Conservation (phyloP, 2,329 filamentous ascomycete genomes). For the Trematosphaeria pertusa region DNA sequence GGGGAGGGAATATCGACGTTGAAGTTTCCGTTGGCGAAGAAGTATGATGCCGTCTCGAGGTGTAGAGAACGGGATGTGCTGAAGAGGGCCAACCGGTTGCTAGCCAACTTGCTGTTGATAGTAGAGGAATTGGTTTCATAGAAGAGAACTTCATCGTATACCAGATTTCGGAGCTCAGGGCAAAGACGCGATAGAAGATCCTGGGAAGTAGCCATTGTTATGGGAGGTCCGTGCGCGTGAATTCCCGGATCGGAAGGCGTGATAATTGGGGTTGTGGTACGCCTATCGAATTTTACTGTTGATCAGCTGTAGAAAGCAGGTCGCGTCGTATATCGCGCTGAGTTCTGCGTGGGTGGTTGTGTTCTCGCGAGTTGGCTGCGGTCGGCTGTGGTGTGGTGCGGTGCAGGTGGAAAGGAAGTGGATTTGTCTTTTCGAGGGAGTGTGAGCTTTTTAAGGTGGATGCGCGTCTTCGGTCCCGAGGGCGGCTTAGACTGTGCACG, state of each 20-base stretch:
- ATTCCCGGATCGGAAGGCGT: no score
- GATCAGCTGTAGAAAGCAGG: background rate
- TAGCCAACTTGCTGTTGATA: background rate
- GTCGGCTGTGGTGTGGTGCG: no score
- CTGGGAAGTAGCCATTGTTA: background rate
- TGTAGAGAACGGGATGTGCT: conserved; percentile 22
- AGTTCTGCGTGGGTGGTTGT: no score
- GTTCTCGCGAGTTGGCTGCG: no score
- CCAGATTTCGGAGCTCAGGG: conserved; percentile 25
- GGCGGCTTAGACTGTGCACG: no score
- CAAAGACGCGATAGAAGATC: background rate
- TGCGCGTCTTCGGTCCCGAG: no score
- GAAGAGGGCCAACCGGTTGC: conserved; percentile 18
- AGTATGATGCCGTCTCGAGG: conserved; percentile 28
- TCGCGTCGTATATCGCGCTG: no score
- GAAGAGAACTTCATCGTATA: conserved; percentile 23
- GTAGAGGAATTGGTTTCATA: background rate
- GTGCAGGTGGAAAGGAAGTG: no score
- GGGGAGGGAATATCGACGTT: conserved; percentile 6
- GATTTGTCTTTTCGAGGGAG: no score
- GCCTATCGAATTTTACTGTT: background rate
- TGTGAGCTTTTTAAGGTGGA: no score
- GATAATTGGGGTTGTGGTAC: no score
- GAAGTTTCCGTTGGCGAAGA: conserved; percentile 26
- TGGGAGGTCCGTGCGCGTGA: background rate